Base-by-base conservation (phyloP, 2,329 filamentous ascomycete genomes). In the Fusarium udum region DNA sequence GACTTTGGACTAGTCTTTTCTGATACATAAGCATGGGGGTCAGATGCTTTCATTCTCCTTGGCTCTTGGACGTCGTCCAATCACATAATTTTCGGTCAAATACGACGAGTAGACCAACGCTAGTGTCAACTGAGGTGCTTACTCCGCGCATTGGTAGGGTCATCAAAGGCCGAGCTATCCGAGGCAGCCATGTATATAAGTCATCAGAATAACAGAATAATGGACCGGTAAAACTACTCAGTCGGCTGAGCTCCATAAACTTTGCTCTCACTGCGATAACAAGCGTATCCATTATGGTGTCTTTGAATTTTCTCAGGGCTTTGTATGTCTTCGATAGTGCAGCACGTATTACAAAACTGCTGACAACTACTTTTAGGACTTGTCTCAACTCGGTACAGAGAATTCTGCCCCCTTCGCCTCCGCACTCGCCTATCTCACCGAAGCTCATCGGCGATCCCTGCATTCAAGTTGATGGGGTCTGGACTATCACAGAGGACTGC, bases 281-380 rank as follows among this genome's bases (percentile, higher is more conserved):
- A 15, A 11, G 3, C 20, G 4, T 20, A 10, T 14, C 6, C 18
- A 24, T 11, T 0, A 34, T 52, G 48, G 16, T 52, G 4, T 34
- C 16, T 24, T 24, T 36, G 4, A 34, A 34, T 3, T 11, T 52
- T 12, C n/a, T 26, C 7, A 6, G 3, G 20, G 11, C 31, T 5
- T 34, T 52, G 48, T 34, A 24, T 26, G 31, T 6, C 6, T 16
- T 34, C 7, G 22, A 13, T 3, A 14, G 9, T 22, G 4, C 22
- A 4, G 7, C 4, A 2, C 6, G 7, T 0, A 34, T 2, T 0
- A 14, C 7, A 14, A 24, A 14, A 24, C 11, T 2, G 4, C 0
- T 48, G 11, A 48, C 6, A 28, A 4, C 14, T 48, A 4, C 31
- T 2, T 0, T 24, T 15, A 48, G 48, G n/a, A 20, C 48, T 24